These are phyloP conservation scores for Leccinum uliginosum DNA, from an alignment of 768 basidiomycete genomes.

Conservation along the genomic window DNA sequence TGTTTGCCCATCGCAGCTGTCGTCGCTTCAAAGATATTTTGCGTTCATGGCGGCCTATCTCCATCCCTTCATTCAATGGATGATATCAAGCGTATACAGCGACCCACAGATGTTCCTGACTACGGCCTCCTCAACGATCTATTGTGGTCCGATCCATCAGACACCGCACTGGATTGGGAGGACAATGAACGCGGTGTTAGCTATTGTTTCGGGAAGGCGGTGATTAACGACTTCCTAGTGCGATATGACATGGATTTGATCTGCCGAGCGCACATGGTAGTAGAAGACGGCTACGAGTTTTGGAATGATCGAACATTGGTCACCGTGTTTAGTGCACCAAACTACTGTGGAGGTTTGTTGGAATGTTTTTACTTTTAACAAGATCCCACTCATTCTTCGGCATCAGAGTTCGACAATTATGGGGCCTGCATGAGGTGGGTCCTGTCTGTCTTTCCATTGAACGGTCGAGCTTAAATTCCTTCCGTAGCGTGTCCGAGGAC, in stretches of 20 bases:
- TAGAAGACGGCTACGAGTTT: conserved; percentile 98
- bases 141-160: conserved; percentile 97
- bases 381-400: conserved; percentile 15
- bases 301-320: conserved; percentile 99
- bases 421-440: conserved; percentile 89
- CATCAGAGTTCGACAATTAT: conserved; percentile 87
- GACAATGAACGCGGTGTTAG: conserved; percentile 99
- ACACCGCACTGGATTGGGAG: conserved; percentile 98
- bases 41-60: conserved; percentile 94
- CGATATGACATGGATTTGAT: conserved; percentile 99
- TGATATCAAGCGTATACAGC: conserved; percentile 95
- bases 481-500: conserved; percentile 86
- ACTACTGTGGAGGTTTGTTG: conserved; percentile 87
- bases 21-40: conserved; percentile 99
- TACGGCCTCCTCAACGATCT: conserved; percentile 96
- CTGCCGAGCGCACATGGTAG: conserved; percentile 99
- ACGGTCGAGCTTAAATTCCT: conserved; percentile 14
- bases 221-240: conserved; percentile 93
- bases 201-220: conserved; percentile 97
- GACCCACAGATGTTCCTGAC: conserved; percentile 98
- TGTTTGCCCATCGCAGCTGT: conserved; percentile 97
- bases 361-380: conserved; percentile 1
- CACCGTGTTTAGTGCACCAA: conserved; percentile 97
- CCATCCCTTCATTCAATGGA: conserved; percentile 95
- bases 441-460: not conserved